Conservation (phyloP, 208 protist species). For the Acanthamoeba sp. region DNA sequence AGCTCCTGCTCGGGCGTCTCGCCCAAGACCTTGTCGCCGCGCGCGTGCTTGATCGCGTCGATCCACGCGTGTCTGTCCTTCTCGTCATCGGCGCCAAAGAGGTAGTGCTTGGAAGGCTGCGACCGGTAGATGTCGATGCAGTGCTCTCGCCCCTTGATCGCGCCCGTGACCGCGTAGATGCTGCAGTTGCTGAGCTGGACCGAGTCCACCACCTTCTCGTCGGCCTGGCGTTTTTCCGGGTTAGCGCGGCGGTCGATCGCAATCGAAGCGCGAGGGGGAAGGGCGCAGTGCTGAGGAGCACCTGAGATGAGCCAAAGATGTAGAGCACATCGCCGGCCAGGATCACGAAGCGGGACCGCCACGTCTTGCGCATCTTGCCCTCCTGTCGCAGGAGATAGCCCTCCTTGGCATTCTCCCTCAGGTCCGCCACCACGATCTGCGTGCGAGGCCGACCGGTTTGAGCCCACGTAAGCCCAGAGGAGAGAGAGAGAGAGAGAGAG, state of each 20-base stretch:
- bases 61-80: slow-evolving; percentile 36
- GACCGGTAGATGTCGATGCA: slow-evolving; percentile 50
- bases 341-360: slow-evolving; percentile 39
- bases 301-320: slow-evolving; percentile 24
- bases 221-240: no score
- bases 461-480: no score
- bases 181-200: slow-evolving; percentile 52
- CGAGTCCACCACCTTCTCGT: slow-evolving; percentile 22
- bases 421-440: background rate
- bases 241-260: no score
- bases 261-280: no score
- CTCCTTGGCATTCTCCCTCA: background rate
- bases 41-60: slow-evolving; percentile 8
- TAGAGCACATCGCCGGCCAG: slow-evolving; percentile 37
- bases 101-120: slow-evolving; percentile 63
- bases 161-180: slow-evolving; percentile 18
- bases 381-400: slow-evolving; percentile 44
- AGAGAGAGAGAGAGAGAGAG: background rate
- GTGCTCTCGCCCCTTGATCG: slow-evolving; percentile 55
- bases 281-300: background rate
- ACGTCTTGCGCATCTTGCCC: slow-evolving; percentile 29
- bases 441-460: no score
- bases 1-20: slow-evolving; percentile 35
- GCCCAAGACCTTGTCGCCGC: background rate
- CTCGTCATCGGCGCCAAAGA: slow-evolving; percentile 36